Percentiles rank a stretch among this genome's conserved stretches.
Evolutionary conservation across 805 yeast species (phyloP).

Genomic region (Saturnispora dispora): DNA sequence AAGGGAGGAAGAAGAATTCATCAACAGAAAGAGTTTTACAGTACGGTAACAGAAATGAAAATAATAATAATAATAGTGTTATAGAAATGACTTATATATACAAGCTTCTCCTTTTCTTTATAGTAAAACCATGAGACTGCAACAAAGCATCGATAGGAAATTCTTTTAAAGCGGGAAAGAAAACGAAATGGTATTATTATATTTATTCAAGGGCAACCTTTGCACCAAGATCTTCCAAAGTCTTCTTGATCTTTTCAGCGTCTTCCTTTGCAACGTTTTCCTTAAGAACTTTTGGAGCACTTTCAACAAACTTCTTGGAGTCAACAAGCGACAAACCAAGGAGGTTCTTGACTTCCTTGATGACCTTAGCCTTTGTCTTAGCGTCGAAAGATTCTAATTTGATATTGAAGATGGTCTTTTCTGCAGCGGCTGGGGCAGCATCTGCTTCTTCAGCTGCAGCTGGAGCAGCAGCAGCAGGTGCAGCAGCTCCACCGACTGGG

Average conservation of each 20-base stretch:
- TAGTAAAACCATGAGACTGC: not conserved
- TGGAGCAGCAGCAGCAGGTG: conserved; percentile 51
- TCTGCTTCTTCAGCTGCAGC: conserved; percentile 66
- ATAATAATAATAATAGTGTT: not conserved
- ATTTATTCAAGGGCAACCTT: conserved; percentile 77
- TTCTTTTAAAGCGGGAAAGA: not conserved
- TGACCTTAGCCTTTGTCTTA: conserved; percentile 92
- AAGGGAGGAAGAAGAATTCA: not conserved
- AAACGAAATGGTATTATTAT: not conserved
- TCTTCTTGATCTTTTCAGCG: conserved; percentile 90
- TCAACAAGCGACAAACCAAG: conserved; percentile 91
- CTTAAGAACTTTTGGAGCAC: conserved; percentile 93
- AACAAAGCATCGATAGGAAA: conserved; percentile 1
- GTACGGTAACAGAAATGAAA: conserved; percentile 6
- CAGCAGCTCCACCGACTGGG: conserved; percentile 60
- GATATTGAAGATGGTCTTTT: conserved; percentile 84
- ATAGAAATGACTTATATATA: not conserved
- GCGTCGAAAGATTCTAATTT: conserved; percentile 93
- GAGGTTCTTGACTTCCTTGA: conserved; percentile 90
- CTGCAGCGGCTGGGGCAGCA: conserved; percentile 73
- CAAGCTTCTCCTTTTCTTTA: not conserved
- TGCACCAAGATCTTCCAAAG: conserved; percentile 92
- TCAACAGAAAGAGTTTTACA: not conserved
- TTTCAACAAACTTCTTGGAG: conserved; percentile 94
- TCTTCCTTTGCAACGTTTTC: conserved; percentile 95